These are phyloP conservation scores for Thyridium curvatum DNA, from an alignment of 2,329 filamentous ascomycete genomes.

Conservation along the genomic window DNA sequence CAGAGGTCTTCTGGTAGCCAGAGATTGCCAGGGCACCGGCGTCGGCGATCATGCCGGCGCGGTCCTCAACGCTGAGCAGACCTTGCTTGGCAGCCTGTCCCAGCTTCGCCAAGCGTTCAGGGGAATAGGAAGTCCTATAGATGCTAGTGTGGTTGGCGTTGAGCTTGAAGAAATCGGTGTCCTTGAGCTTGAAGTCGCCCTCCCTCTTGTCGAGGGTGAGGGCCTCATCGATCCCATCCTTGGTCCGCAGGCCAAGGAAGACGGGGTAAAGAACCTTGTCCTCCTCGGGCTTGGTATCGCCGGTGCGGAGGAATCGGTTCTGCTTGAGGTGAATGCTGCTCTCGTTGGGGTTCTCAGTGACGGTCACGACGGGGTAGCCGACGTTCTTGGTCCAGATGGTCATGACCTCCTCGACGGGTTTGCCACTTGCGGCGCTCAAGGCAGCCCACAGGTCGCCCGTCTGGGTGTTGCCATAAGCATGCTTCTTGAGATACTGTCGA, in stretches of 20 bases:
- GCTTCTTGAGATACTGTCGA: conserved; percentile 85
- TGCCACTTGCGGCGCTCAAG: conserved; percentile 81
- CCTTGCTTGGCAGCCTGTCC: conserved; percentile 78
- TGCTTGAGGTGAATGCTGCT: conserved; percentile 83
- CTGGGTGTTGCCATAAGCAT: conserved; percentile 92
- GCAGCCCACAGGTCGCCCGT: conserved; percentile 89
- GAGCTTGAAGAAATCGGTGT: conserved; percentile 88
- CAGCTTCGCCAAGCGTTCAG: conserved; percentile 79
- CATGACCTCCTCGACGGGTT: conserved; percentile 86
- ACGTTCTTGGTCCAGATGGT: conserved; percentile 96
- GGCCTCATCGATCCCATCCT: conserved; percentile 73
- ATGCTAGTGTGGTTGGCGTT: conserved; percentile 93
- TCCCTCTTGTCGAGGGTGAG: conserved; percentile 68
- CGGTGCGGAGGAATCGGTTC: conserved; percentile 89
- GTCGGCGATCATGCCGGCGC: conserved; percentile 91
- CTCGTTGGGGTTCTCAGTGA: conserved; percentile 66
- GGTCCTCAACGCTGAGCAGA: conserved; percentile 78
- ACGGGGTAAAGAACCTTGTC: conserved; percentile 85
- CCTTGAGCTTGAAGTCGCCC: conserved; percentile 67
- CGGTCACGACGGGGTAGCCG: conserved; percentile 84
- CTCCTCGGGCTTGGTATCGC: conserved; percentile 89
- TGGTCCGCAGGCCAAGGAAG: conserved; percentile 78
- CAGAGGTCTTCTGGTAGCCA: conserved; percentile 90
- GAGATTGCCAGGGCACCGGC: conserved; percentile 84
- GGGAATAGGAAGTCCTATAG: conserved; percentile 83